Evolutionary conservation across 1,284 basidiomycete species (phyloP).

Genomic region (Butyriboletus appendiculatus): DNA sequence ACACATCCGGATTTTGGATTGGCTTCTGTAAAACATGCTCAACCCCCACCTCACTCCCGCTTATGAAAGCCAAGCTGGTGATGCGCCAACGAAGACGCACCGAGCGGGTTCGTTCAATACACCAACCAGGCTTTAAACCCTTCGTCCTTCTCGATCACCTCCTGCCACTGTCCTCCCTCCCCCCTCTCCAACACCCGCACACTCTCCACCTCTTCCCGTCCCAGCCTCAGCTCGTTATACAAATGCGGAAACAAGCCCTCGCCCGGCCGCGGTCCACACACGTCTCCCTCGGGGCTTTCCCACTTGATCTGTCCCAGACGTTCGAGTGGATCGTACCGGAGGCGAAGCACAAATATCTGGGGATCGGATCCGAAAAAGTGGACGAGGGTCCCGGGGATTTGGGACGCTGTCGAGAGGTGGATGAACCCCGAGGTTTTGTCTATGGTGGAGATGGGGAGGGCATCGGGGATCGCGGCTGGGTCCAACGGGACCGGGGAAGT

Average conservation of each 20-base stretch:
- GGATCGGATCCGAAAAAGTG: constrained; percentile 24
- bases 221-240: constrained; percentile 30
- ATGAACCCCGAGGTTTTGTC: constrained; percentile 29
- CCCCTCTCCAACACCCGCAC: constrained; percentile 17
- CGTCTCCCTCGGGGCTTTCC: constrained; percentile 25
- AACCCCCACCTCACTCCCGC: background rate
- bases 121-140: constrained; percentile 23
- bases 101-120: constrained; percentile 12
- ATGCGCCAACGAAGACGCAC: background rate
- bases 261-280: constrained; percentile 27
- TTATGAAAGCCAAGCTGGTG: background rate
- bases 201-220: constrained; percentile 28
- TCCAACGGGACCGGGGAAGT: constrained; percentile 13
- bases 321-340: constrained; percentile 20
- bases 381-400: constrained; percentile 25
- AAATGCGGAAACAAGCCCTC: constrained; percentile 33
- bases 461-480: constrained; percentile 14
- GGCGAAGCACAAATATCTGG: constrained; percentile 24
- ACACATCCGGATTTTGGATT: background rate
- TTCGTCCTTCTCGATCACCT: constrained; percentile 13
- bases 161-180: constrained; percentile 15
- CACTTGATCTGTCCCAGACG: constrained; percentile 14
- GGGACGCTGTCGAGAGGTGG: constrained; percentile 31
- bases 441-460: constrained; percentile 28
- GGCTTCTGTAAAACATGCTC: too few relatives aligned